Base-by-base conservation (phyloP, 2,329 filamentous ascomycete species). In the Fusarium haematococcum region DNA sequence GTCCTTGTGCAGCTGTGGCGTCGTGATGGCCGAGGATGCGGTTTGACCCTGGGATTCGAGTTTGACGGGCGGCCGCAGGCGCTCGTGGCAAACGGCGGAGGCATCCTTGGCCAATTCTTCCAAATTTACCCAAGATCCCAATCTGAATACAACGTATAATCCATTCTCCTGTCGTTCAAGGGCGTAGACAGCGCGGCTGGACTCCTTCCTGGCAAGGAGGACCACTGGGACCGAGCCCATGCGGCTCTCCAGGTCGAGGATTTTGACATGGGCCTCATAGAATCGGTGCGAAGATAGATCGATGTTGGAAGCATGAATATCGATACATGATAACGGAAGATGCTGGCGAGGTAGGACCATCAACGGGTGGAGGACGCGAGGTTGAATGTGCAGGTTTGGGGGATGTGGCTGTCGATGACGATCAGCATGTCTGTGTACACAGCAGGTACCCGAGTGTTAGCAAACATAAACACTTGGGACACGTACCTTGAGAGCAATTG, bases 141-240 rank as follows among this genome's bases (percentile, higher is more conserved):
- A 84, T 76, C 89, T 91, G 81, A 92, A 95, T 30, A 94, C 80
- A 13, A 90, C 89, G 80, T 94, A 95, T 5, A 92, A 84, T 1
- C 88, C 88, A 56, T 84, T 81, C 18, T 86, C 84, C 39, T 93
- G 90, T 27, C 90, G 87, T 83, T 95, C 93, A n/a, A 94, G 83
- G 14, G 88, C 91, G 79, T 90, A 93, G 0, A 89, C 72, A 39
- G 84, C 85, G 65, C 86, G 85, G 69, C 86, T 87, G 30, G 86
- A 84, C 50, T 92, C 89, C 52, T 89, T 86, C 67, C 89, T 86
- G 32, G 90, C 91, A 68, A 94, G 85, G 11, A 94, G 86, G 18
- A 94, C 84, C 67, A 87, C 88, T 16, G 88, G 85, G 13, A 83
- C 81, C 23, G 84, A 86, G 67, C 87, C 88, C 76, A 90, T 86